Evolutionary conservation across 352 stramenopile genomes (phyloP).

Genomic region (Phytopythium ostracodes): DNA sequence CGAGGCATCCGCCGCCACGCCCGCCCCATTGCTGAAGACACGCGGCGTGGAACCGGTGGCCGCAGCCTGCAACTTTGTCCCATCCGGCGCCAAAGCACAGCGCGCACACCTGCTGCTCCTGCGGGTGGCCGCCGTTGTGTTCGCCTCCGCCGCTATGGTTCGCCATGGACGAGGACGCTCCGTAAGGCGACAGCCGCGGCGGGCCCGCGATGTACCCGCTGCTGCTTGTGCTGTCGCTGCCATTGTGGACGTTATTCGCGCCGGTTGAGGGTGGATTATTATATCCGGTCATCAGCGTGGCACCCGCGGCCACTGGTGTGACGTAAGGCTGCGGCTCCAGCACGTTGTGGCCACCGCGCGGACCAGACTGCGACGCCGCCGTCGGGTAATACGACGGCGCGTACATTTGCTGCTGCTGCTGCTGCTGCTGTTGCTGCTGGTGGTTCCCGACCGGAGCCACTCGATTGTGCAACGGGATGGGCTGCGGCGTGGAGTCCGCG

Average conservation of each 20-base stretch:
- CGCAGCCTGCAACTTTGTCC: constrained; percentile 55
- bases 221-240: constrained; percentile 17
- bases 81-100: constrained; percentile 43
- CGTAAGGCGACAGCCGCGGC: constrained; percentile 31
- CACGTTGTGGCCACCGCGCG: constrained; percentile 8
- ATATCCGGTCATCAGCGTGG: constrained; percentile 21
- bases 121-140: constrained; percentile 27
- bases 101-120: constrained; percentile 30
- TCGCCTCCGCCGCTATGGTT: constrained; percentile 26
- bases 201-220: constrained; percentile 23
- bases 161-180: constrained; percentile 20
- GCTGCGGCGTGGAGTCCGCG: neutral
- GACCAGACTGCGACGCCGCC: constrained; percentile 18
- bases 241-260: constrained; percentile 10
- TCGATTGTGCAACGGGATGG: neutral
- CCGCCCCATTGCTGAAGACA: constrained; percentile 70
- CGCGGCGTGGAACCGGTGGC: constrained; percentile 63
- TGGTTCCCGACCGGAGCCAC: neutral
- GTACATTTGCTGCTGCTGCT: constrained; percentile 31
- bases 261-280: neutral
- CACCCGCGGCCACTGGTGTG: constrained; percentile 18
- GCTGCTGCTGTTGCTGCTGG: constrained; percentile 20
- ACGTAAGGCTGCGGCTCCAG: constrained; percentile 13
- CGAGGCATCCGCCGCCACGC: constrained; percentile 35
- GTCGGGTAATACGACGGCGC: constrained; percentile 27